Percentiles rank a stretch among this genome's conserved stretches.
Evolutionary conservation across 78 protist species (phyloP).

Genomic region (Emiliania huxleyi): DNA sequence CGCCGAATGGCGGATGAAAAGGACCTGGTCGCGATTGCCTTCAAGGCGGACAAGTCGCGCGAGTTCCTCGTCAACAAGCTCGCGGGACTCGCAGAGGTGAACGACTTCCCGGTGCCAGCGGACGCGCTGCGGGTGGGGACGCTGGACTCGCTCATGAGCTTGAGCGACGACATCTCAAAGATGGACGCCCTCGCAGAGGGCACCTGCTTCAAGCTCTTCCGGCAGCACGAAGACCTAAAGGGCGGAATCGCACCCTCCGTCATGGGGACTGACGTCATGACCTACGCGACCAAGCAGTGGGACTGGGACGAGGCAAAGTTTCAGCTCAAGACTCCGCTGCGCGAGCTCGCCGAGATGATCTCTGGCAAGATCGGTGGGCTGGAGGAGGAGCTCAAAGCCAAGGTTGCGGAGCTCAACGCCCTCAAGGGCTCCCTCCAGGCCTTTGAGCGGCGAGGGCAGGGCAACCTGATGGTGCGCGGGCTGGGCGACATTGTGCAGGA

Average conservation of each 20-base stretch:
- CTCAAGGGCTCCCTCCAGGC: neutral
- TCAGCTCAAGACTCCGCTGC: conserved; percentile 15
- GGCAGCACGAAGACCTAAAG: conserved; percentile 11
- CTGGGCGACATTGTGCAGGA: conserved; percentile 29
- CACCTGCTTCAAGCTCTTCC: conserved; percentile 27
- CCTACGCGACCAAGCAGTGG: neutral
- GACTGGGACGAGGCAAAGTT: conserved; percentile 60
- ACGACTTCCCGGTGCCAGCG: neutral
- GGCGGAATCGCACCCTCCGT: neutral
- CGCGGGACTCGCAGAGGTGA: neutral
- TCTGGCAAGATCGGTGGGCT: neutral
- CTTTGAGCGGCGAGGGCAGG: neutral
- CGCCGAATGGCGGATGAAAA: neutral
- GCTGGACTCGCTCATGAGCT: conserved; percentile 62
- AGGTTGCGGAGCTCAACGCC: neutral
- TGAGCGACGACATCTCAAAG: conserved; percentile 61
- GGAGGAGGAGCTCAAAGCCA: conserved; percentile 50
- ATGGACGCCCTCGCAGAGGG: conserved; percentile 42
- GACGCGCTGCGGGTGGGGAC: conserved; percentile 67
- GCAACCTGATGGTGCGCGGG: conserved; percentile 38
- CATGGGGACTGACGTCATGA: neutral
- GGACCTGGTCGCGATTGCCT: neutral
- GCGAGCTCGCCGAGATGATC: conserved; percentile 11
- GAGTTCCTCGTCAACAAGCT: neutral
- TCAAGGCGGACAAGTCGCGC: neutral